Evolutionary conservation across 208 protist genomes (phyloP), one percentile per base, ranked within the genome.

Genomic region (Crithidia bombi): DNA sequence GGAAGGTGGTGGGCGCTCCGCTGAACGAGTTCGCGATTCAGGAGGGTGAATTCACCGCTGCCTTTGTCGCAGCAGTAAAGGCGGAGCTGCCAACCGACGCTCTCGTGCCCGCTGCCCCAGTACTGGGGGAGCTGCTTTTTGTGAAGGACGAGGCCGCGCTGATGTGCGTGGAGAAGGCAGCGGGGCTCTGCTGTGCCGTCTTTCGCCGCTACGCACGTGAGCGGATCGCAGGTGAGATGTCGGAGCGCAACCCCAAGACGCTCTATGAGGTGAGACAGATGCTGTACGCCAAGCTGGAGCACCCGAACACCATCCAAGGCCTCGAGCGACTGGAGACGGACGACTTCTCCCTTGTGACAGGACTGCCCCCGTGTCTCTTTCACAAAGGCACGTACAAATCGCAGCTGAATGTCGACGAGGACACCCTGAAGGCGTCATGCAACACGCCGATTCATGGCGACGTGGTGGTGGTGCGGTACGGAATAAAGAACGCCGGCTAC

Each of bases 41-140:
- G 62, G 83, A 93, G 36, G 91, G 89, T 1, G 41, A 75, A 0
- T 94, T 94, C 68, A 81, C 89, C 3, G 32, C 72, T 0, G 67
- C 56, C 26, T 64, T 93, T 23, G 79, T 82, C 0, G 50, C 70
- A 25, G 21, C 65, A 6, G 56, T 96, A 28, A 59, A 66, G 12
- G 49, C 19, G 4, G 43, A 76, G 21, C 52, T 82, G 33, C 69
- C 78, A 17, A 43, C 56, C 0, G 82, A 56, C 12, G 30, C 67
- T 25, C 76, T 83, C 19, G 61, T 87, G 21, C 83, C 93, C 28
- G 88, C 85, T 17, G 85, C 89, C 19, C 82, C 84, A 25, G 49
- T 83, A 10, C 46, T 96, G 15, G 91, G 91, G 10, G 82, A 91
- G 69, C 80, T 96, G 10, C 80, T 96, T 17, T 96, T 94, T 39